phyloP scores from a whole-genome alignment of 2,329 filamentous ascomycete genomes.

The Cladosporium velox region DNA sequence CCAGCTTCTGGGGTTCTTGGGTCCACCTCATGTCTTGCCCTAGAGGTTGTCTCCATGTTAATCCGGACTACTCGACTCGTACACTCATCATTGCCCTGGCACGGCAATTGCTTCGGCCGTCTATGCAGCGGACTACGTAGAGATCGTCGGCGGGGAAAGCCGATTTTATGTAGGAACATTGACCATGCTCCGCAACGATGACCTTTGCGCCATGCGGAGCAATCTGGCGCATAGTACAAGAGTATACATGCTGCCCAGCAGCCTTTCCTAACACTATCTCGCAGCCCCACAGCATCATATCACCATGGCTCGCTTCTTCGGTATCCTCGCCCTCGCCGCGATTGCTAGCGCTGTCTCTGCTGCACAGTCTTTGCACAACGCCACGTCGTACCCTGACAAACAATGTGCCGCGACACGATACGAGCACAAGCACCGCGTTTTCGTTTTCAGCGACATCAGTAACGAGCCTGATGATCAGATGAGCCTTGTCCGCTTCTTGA shows the following conservation, averaged over 20 bases:
- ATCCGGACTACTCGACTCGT: neutral
- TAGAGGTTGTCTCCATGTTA: neutral
- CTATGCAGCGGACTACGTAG: neutral
- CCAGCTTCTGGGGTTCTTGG: neutral
- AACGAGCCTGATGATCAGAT: slow-evolving; percentile 35
- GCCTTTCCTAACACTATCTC: neutral
- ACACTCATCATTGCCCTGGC: neutral
- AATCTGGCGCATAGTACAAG: neutral
- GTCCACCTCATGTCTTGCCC: neutral
- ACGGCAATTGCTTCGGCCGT: neutral
- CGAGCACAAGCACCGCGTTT: slow-evolving; percentile 28
- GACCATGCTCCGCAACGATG: neutral
- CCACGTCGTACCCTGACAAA: neutral
- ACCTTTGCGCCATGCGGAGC: neutral
- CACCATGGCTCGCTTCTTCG: neutral
- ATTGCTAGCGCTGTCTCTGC: neutral
- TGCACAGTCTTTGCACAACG: neutral
- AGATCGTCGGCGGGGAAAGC: neutral
- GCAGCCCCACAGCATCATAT: neutral
- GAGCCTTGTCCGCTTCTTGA: slow-evolving; percentile 30
- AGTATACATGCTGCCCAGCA: neutral
- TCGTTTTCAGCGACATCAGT: slow-evolving; percentile 33
- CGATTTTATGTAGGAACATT: neutral
- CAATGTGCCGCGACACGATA: slow-evolving; percentile 2
- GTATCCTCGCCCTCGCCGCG: neutral